Evolutionary conservation across 2,329 filamentous ascomycete genomes (phyloP), one percentile per base, ranked within the genome.

Genomic region (Fusarium chaquense): DNA sequence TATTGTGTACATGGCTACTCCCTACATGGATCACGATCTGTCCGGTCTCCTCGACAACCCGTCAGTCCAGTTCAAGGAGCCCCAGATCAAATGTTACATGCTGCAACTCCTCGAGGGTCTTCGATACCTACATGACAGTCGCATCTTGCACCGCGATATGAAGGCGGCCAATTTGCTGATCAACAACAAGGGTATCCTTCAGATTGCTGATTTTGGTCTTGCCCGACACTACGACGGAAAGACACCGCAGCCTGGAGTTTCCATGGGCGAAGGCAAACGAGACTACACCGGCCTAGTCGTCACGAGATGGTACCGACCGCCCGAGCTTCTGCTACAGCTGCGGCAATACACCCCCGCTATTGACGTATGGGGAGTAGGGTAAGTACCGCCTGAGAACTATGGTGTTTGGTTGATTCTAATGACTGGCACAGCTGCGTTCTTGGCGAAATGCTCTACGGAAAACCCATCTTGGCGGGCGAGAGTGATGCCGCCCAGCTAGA

Each of bases 11-110:
- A 99, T 99, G 96, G 95, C 97, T 53, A 98, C 91, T 45, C 96
- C 95, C 9, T 99, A 99, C 80, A 98, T 98, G 94, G 94, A 98
- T 75, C 96, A 99, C 81, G 96, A 99, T 81, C 87, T 99, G n/a
- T 97, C 95, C 11, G 96, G 96, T 45, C 88, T 99, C 32, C 89
- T 99, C 75, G 96, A 98, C 79, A 99, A 99, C 75, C 95, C 95
- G 12, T 90, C 91, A 9, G 94, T 99, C 40, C 87, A 88, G 41
- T 95, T 99, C 76, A 92, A 91, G 50, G 91, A 94, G 76, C 87
- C 93, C 6, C 94, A 98, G 78, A 97, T 98, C 80, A 99, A 99
- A 80, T 99, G 96, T 83, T 99, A 99, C 81, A 90, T 99, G 88
- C 83, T 96, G 63, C 96, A 99, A 79, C 86, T 99, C 32, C 87